These are phyloP conservation scores for Passalora sequoiae DNA, from an alignment of 2,329 filamentous ascomycete genomes.

Conservation along the genomic window DNA sequence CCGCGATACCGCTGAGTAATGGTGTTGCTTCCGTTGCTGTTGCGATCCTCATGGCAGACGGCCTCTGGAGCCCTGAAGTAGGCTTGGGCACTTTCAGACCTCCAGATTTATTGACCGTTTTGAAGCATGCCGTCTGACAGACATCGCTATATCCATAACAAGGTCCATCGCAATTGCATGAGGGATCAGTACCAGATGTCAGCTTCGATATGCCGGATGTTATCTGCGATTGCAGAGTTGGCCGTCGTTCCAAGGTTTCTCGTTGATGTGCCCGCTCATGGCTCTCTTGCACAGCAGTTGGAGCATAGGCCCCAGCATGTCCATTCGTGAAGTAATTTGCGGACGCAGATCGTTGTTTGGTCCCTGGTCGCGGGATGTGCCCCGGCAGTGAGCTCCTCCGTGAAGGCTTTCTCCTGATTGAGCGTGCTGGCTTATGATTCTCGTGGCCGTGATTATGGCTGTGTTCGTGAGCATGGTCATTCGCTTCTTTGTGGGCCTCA, in stretches of 20 bases:
- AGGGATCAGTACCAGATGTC: conserved; percentile 35
- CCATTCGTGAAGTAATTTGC: background rate
- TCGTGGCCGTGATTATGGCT: conserved; percentile 28
- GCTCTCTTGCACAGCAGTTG: conserved; percentile 4
- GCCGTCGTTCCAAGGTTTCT: conserved; percentile 23
- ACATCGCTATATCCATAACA: conserved; percentile 59
- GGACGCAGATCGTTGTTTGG: conserved; percentile 20
- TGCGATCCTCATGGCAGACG: conserved; percentile 21
- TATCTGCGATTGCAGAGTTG: conserved; percentile 40
- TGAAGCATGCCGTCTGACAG: conserved; percentile 58
- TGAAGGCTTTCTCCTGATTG: conserved; percentile 7
- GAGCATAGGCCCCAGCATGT: conserved; percentile 15
- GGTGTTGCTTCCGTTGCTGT: conserved; percentile 31
- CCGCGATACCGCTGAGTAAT: conserved; percentile 22
- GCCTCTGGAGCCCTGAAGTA: conserved; percentile 17
- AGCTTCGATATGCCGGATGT: conserved; percentile 46
- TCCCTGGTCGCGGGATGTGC: conserved; percentile 13
- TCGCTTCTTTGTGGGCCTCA: conserved; percentile 32
- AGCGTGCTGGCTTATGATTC: conserved; percentile 13
- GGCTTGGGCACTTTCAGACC: conserved; percentile 26
- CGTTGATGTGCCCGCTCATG: conserved; percentile 3
- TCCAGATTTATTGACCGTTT: conserved; percentile 41
- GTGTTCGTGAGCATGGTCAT: conserved; percentile 22
- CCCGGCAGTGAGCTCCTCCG: conserved; percentile 20
- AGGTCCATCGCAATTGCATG: conserved; percentile 54